phyloP scores from a whole-genome alignment of 2,329 filamentous ascomycete species.

The Plenodomus tracheiphilus region DNA sequence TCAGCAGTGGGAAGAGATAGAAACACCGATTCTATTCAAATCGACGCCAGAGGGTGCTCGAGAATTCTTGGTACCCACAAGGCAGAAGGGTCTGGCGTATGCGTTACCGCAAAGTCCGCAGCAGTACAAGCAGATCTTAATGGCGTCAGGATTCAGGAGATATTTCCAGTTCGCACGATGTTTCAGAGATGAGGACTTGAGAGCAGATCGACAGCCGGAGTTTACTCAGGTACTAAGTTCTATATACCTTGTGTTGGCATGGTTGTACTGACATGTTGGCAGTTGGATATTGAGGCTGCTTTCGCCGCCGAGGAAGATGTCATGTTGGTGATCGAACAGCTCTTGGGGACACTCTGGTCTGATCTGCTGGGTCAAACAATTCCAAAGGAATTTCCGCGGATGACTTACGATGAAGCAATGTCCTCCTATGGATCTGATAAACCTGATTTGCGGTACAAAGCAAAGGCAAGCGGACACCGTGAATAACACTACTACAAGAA shows the following conservation, averaged over 20 bases:
- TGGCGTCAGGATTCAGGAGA: constrained; percentile 79
- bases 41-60: constrained; percentile 94
- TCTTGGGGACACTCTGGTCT: constrained; percentile 61
- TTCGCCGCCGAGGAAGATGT: constrained; percentile 76
- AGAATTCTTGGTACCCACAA: constrained; percentile 90
- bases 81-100: constrained; percentile 76
- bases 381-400: constrained; percentile 56
- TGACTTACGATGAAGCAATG: constrained; percentile 81
- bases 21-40: constrained; percentile 95
- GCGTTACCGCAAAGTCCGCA: constrained; percentile 95
- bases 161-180: constrained; percentile 96
- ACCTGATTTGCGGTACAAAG: constrained; percentile 79
- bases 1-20: constrained; percentile 72
- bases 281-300: constrained; percentile 92
- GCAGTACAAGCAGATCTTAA: constrained; percentile 97
- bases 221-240: constrained; percentile 74
- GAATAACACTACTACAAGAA: not conserved
- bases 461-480: constrained; percentile 54
- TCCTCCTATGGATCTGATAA: constrained; percentile 84
- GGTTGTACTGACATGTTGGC: constrained; percentile 5
- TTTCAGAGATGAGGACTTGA: constrained; percentile 91
- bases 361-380: constrained; percentile 52
- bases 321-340: constrained; percentile 60
- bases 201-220: constrained; percentile 92
- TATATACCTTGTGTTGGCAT: not conserved